Conservation (phyloP, 2,329 filamentous ascomycete genomes). For the Cyanodermella asteris region DNA sequence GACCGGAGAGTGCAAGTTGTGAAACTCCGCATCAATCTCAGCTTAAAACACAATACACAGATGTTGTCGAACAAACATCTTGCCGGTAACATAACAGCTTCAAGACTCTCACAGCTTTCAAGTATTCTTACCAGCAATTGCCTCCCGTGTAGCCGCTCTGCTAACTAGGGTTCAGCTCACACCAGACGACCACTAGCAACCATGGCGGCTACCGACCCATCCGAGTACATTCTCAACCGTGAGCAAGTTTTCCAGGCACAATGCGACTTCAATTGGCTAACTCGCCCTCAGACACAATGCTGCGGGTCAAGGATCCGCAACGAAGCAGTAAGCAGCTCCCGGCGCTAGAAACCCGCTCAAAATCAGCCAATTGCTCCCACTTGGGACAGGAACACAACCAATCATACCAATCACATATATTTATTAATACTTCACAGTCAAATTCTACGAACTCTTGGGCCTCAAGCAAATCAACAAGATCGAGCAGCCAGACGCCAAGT, state of each 20-base stretch:
- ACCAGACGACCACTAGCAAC: slow-evolving; percentile 16
- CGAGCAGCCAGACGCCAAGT: slow-evolving; percentile 67
- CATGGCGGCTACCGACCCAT: slow-evolving; percentile 34
- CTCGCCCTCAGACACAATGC: slow-evolving; percentile 31
- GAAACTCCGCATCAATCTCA: no score
- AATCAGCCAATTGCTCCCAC: neutral
- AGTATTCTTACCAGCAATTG: no score
- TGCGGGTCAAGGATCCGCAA: slow-evolving; percentile 87
- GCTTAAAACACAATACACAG: no score
- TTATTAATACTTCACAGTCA: slow-evolving; percentile 27
- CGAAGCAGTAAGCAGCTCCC: slow-evolving; percentile 35
- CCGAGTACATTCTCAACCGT: slow-evolving; percentile 44
- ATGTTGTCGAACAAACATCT: no score
- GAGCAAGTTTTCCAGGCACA: no score
- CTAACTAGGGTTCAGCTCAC: no score
- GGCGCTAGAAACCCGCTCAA: neutral
- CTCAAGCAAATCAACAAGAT: slow-evolving; percentile 67
- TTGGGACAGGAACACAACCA: no score
- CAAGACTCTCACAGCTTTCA: no score
- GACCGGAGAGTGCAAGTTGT: no score
- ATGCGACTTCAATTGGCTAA: slow-evolving; percentile 8
- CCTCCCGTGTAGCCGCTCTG: no score
- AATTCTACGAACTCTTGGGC: slow-evolving; percentile 86
- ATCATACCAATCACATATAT: neutral
- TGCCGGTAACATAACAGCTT: no score